Evolutionary conservation across 371 early-diverging fungal genomes (phyloP).

Genomic region (Dentiscutata heterogama): DNA sequence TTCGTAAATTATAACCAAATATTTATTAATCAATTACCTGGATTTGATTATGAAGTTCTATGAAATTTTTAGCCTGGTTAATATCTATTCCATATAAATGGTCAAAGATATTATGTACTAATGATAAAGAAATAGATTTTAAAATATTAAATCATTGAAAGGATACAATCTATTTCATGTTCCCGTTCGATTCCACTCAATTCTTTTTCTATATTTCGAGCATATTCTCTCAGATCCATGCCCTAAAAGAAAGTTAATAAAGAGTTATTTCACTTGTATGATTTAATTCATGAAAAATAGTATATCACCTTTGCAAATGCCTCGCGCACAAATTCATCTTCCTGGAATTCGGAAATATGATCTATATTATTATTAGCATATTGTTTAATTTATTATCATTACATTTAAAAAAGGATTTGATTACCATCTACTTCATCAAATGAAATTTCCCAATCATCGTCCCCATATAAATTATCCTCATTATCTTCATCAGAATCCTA

Average conservation of each 20-base stretch:
- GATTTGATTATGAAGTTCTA: slow-evolving; percentile 79
- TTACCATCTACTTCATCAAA: slow-evolving; percentile 44
- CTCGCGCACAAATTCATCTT: slow-evolving; percentile 82
- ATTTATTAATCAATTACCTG: slow-evolving; percentile 30
- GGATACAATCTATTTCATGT: slow-evolving; percentile 79
- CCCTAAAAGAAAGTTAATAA: slow-evolving; percentile 58
- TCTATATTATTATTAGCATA: slow-evolving; percentile 46
- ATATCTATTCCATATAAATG: slow-evolving; percentile 61
- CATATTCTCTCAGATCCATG: slow-evolving; percentile 89
- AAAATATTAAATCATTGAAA: not conserved
- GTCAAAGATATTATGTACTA: slow-evolving; percentile 16
- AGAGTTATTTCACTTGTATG: not conserved
- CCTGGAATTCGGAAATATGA: slow-evolving; percentile 73
- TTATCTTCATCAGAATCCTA: not conserved
- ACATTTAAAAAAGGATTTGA: not conserved
- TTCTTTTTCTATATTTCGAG: slow-evolving; percentile 78
- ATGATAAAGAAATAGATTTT: too few species aligned
- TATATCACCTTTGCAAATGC: slow-evolving; percentile 74
- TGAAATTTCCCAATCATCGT: slow-evolving; percentile 25
- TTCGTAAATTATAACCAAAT: not conserved
- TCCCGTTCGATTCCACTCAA: slow-evolving; percentile 73
- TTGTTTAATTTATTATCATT: not conserved
- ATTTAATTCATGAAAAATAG: not conserved
- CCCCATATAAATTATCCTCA: not conserved
- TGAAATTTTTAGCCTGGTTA: slow-evolving; percentile 72